Conservation (phyloP, 2,329 filamentous ascomycete genomes). For the Raffaelea albimanens region DNA sequence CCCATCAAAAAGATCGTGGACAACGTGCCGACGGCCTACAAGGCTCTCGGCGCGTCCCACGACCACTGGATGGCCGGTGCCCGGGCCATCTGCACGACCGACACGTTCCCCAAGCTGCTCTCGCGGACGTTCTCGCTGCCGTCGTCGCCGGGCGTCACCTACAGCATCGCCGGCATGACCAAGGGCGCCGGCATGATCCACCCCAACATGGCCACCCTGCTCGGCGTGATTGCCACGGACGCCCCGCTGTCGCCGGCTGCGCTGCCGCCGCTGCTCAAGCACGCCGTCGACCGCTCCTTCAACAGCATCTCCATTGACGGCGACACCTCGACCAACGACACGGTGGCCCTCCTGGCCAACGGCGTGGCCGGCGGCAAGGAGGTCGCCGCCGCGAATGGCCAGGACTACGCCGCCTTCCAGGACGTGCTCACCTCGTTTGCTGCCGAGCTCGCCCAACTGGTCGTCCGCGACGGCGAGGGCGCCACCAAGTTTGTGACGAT, state of each 20-base stretch:
- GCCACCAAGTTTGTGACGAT: slow-evolving; percentile 98
- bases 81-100: slow-evolving; percentile 91
- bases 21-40: slow-evolving; percentile 69
- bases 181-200: slow-evolving; percentile 99
- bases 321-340: slow-evolving; percentile 96
- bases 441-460: slow-evolving; percentile 76
- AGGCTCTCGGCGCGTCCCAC: slow-evolving; percentile 63
- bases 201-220: slow-evolving; percentile 94
- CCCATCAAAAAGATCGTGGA: slow-evolving; percentile 84
- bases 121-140: slow-evolving; percentile 79
- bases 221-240: slow-evolving; percentile 88
- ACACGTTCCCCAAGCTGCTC: slow-evolving; percentile 94
- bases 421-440: slow-evolving; percentile 67
- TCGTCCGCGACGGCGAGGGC: slow-evolving; percentile 93
- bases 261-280: slow-evolving; percentile 60
- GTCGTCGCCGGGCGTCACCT: slow-evolving; percentile 64
- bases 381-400: slow-evolving; percentile 42
- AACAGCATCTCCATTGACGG: slow-evolving; percentile 97
- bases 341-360: slow-evolving; percentile 88
- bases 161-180: slow-evolving; percentile 86
- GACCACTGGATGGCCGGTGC: slow-evolving; percentile 81
- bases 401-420: slow-evolving; percentile 63
- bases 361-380: slow-evolving; percentile 71
- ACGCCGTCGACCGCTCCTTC: slow-evolving; percentile 76
- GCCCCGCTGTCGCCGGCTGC: slow-evolving; percentile 63